Evolutionary conservation across 2,329 filamentous ascomycete genomes (phyloP), one percentile per base, ranked within the genome.

Genomic region (Diaporthe ilicicola): DNA sequence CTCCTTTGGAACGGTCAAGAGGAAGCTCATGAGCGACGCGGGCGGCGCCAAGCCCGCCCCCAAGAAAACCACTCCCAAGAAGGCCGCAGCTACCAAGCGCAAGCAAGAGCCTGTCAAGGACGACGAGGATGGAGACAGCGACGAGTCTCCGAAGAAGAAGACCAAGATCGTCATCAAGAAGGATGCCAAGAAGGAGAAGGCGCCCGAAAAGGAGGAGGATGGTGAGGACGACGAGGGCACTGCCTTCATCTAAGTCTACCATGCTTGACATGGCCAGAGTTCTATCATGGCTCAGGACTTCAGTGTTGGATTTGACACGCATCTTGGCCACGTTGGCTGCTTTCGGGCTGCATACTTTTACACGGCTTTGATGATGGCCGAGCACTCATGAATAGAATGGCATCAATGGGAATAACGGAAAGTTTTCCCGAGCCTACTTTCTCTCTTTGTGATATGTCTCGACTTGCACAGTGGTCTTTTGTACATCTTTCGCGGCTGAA

Each of bases 131-230:
- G 51, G 3, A 0, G 44, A 67, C 6, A 10, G 19, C 2, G 66
- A 67, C 44, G 56, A 48, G 6, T 37, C 62, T 0, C 69, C 69
- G 1, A 70, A 70, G 62, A 70, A 70, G 34, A 65, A 66, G 24
- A 22, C 19, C 2, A 67, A 67, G 62, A 67, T 51, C 34, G 2
- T 9, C 7, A 22, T 8, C 13, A 39, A 50, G 51, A 62, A 51
- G 53, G 42, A 34, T 32, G 15, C n/a, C 1, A 7, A 2, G 10
- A 34, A 46, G 27, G 10, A 24, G 2, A 19, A 50, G 17, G n/a
- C 22, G n/a, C n/a, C n/a, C n/a, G n/a, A n/a, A n/a, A n/a, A n/a
- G n/a, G n/a, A n/a, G n/a, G n/a, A n/a, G n/a, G n/a, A n/a, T n/a
- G n/a, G n/a, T 6, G 53, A 22, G 32, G 24, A 53, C 15, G 27